These are phyloP conservation scores for Oryza longistaminata DNA, from an alignment of 176 grass and related monocot genomes.

Conservation along the genomic window DNA sequence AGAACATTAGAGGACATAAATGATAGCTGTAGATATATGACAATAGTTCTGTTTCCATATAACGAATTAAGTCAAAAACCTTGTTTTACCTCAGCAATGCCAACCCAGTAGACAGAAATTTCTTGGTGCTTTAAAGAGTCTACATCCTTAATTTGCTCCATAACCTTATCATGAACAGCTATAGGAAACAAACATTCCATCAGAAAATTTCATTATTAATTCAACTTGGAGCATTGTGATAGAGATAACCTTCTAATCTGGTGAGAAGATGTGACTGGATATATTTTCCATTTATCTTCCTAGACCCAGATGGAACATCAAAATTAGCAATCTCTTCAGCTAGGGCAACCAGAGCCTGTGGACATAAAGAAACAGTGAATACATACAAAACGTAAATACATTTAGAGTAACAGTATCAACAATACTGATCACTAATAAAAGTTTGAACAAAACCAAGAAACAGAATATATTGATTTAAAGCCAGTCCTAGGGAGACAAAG, in stretches of 20 bases:
- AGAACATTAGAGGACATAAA: background rate
- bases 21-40: background rate
- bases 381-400: slow-evolving; percentile 24
- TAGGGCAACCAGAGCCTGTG: slow-evolving; percentile 84
- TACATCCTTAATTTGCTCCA: slow-evolving; percentile 72
- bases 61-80: slow-evolving; percentile 7
- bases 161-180: slow-evolving; percentile 74
- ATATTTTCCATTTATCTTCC: slow-evolving; percentile 93
- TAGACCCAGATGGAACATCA: slow-evolving; percentile 60
- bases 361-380: slow-evolving; percentile 42
- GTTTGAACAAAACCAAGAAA: background rate
- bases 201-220: background rate
- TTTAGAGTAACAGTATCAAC: slow-evolving; percentile 16
- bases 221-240: slow-evolving; percentile 32
- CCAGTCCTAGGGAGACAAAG: background rate
- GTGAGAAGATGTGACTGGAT: slow-evolving; percentile 86
- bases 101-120: slow-evolving; percentile 66
- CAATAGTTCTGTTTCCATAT: background rate
- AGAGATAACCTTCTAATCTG: slow-evolving; percentile 79
- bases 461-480: background rate
- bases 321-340: slow-evolving; percentile 90
- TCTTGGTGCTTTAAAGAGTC: slow-evolving; percentile 66
- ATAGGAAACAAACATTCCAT: slow-evolving; percentile 27
- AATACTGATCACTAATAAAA: slow-evolving; percentile 8
- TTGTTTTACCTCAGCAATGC: slow-evolving; percentile 92